These are phyloP conservation scores for Globisporangium uncinulatum DNA, from an alignment of 352 stramenopile genomes.

Conservation along the genomic window DNA sequence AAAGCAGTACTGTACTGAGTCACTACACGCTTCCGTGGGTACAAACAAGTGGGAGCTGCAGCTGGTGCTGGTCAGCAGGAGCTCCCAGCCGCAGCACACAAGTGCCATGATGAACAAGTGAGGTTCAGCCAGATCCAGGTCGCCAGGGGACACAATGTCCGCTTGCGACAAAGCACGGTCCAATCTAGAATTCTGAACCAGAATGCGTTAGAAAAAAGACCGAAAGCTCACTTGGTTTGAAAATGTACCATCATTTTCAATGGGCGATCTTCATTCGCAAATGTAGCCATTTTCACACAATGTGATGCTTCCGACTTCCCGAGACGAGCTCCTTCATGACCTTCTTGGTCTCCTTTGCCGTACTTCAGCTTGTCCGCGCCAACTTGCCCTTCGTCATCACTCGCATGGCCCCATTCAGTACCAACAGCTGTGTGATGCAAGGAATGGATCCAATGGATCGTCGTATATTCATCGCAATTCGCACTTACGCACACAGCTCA, in stretches of 20 bases:
- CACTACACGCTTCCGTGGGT: neutral
- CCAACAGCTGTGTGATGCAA: too few species aligned
- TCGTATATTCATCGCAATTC: too few species aligned
- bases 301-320: too few species aligned
- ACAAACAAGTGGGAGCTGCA: neutral
- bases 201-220: neutral
- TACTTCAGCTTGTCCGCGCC: too few species aligned
- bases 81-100: neutral
- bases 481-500: too few species aligned
- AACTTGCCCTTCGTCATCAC: too few species aligned
- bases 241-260: constrained; percentile 5
- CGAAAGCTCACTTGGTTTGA: neutral
- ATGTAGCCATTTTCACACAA: constrained; percentile 3
- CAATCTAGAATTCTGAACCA: neutral
- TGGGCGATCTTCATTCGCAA: constrained; percentile 2
- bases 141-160: neutral
- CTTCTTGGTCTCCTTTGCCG: too few species aligned
- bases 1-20: neutral
- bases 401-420: too few species aligned
- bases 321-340: too few species aligned
- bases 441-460: too few species aligned
- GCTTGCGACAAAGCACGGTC: neutral
- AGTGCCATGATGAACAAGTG: neutral
- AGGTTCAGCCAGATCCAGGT: neutral
- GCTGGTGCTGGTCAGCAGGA: neutral